Percentiles rank a stretch among this genome's conserved stretches.
phyloP scores from a whole-genome alignment of 495 filamentous ascomycete genomes.

The Aspergillus indologenus region DNA sequence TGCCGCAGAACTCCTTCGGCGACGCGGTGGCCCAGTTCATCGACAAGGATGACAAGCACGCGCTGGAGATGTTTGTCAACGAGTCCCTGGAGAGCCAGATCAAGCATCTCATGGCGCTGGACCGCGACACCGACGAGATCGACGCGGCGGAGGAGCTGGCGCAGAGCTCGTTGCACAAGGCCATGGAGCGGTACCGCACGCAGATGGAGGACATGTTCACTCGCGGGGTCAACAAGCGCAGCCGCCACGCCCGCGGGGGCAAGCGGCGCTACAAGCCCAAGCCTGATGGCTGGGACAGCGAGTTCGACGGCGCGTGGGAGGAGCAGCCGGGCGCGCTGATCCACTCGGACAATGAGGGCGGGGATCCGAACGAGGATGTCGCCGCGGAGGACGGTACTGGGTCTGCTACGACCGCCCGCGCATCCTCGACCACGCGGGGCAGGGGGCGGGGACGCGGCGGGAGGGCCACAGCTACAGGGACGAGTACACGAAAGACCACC shows the following conservation, averaged over 20 bases:
- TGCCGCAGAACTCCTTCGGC: constrained; percentile 86
- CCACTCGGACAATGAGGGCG: constrained; percentile 52
- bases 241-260: constrained; percentile 28
- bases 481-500: constrained; percentile 38
- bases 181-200: constrained; percentile 68
- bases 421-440: constrained; percentile 42
- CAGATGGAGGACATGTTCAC: constrained; percentile 71
- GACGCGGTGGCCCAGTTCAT: constrained; percentile 94
- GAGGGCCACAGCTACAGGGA: constrained; percentile 39
- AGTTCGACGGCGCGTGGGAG: constrained; percentile 81
- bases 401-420: constrained; percentile 19
- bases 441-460: constrained; percentile 50
- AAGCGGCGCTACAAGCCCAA: constrained; percentile 67
- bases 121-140: constrained; percentile 65
- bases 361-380: constrained; percentile 43
- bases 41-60: constrained; percentile 91
- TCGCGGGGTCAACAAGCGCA: constrained; percentile 61
- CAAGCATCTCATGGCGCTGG: constrained; percentile 63
- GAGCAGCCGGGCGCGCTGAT: constrained; percentile 72
- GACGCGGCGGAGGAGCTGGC: constrained; percentile 55
- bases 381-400: constrained; percentile 42
- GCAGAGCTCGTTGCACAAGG: constrained; percentile 55
- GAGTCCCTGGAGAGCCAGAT: constrained; percentile 75
- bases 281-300: constrained; percentile 81
- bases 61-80: constrained; percentile 83